Percentiles rank a stretch among this genome's conserved stretches.
phyloP scores from a whole-genome alignment of 306 rosid species.

The Cicer judaicum region DNA sequence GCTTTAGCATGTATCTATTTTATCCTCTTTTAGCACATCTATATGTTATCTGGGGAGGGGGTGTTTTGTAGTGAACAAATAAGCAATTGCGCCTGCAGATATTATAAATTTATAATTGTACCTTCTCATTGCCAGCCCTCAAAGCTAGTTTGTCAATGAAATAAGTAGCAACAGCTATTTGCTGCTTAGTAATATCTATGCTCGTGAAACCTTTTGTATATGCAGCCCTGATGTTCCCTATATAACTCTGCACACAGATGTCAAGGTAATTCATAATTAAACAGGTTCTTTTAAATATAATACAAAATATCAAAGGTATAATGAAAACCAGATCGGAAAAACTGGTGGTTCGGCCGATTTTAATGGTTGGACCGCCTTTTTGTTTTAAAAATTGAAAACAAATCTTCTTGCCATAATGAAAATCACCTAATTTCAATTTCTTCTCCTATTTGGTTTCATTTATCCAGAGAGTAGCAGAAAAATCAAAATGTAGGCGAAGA shows the following conservation, averaged over 20 bases:
- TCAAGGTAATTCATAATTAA: slow-evolving; percentile 16
- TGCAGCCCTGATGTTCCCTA: slow-evolving; percentile 79
- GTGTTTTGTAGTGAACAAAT: slow-evolving; percentile 8
- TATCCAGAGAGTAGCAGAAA: too few relatives aligned
- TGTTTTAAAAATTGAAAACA: too few relatives aligned
- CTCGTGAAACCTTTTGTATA: slow-evolving; percentile 80
- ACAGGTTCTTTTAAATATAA: slow-evolving; percentile 31
- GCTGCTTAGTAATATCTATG: slow-evolving; percentile 75
- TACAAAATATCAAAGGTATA: slow-evolving; percentile 23
- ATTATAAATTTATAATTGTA: slow-evolving; percentile 44
- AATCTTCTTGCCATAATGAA: too few relatives aligned
- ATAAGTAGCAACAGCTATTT: slow-evolving; percentile 97
- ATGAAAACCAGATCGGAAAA: too few relatives aligned
- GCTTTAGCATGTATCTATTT: neutral
- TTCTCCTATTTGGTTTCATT: too few relatives aligned
- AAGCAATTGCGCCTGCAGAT: slow-evolving; percentile 21
- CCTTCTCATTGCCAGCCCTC: slow-evolving; percentile 99
- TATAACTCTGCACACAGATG: slow-evolving; percentile 71
- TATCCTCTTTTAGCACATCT: slow-evolving; percentile 9
- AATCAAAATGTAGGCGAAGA: too few relatives aligned
- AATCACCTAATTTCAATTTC: too few relatives aligned
- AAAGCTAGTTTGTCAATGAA: slow-evolving; percentile 97
- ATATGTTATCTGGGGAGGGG: neutral
- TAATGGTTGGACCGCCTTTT: too few relatives aligned
- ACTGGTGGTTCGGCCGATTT: too few relatives aligned